Base-by-base conservation (phyloP, 23 red algal genomes). In the Chondrus crispus region DNA sequence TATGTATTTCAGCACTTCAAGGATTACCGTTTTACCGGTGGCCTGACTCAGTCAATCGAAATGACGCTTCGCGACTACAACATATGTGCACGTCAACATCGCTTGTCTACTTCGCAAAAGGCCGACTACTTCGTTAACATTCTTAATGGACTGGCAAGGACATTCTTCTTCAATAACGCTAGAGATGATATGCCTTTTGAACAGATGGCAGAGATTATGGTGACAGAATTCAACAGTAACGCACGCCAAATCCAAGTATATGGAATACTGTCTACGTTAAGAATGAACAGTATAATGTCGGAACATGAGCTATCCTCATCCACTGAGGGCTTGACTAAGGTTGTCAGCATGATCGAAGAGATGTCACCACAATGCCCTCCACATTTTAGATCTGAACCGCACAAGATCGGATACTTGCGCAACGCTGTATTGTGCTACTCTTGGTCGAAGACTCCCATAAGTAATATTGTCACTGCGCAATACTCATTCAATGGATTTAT, bases 1-100 rank as follows among this genome's bases (percentile, higher is more conserved):
- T 91, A 91, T 60, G 74, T 91, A 18, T 80, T 46, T 37, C 87
- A 91, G 50, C 35, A 91, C 12, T 91, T 90, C 85, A 60, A 78
- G 19, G 70, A 90, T 6, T 40, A 33, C 35, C 22, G 30, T 4
- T 90, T 90, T 41, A 60, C 47, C 57, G 85, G 85, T 54, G 85
- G 79, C 28, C 46, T 90, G 11, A 45, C 41, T 19, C 85, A 90
- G 46, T 76, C 85, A 3, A 54, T 90, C 29, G 68, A 78, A 46
- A 33, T 79, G 14, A 79, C 46, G 8, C 44, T 90, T 9, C 46
- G 85, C 29, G 85, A 80, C 40, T 80, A 79, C 85, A 80, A 77
- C 13, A 48, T 90, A 26, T 88, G 84, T 60, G 63, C 84, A 40
- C 68, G 42, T 11, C 85, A 77, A 14, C 29, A 78, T 32, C 3